Conservation (phyloP, 2,329 filamentous ascomycete genomes). For the Trichoderma oligosporum region DNA sequence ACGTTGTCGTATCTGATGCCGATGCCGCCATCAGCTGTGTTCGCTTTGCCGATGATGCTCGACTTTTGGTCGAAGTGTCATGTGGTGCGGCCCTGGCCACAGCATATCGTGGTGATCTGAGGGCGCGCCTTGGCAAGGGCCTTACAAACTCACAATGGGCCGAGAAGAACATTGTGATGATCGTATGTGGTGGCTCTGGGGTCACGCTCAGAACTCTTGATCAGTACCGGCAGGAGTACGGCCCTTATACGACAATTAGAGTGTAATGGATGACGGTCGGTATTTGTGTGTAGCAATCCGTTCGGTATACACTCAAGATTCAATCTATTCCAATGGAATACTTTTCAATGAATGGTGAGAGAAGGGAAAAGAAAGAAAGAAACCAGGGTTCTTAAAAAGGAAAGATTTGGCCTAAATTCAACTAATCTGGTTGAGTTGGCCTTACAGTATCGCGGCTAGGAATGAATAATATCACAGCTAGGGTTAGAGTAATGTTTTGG, state of each 20-base stretch:
- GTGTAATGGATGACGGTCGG: slow-evolving; percentile 18
- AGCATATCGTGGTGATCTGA: slow-evolving; percentile 61
- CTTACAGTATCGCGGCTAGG: no score
- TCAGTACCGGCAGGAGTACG: slow-evolving; percentile 51
- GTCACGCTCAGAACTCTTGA: slow-evolving; percentile 59
- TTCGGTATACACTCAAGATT: no score
- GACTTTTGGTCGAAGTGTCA: slow-evolving; percentile 75
- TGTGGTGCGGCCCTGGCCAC: slow-evolving; percentile 77
- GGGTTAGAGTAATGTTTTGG: no score
- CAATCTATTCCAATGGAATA: no score
- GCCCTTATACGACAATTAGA: slow-evolving; percentile 32
- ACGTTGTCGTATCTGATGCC: slow-evolving; percentile 43
- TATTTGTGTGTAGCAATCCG: no score
- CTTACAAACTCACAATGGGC: slow-evolving; percentile 55
- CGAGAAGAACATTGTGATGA: slow-evolving; percentile 70
- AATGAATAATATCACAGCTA: no score
- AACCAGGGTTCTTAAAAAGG: no score
- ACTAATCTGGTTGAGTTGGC: no score
- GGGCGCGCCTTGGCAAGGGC: slow-evolving; percentile 53
- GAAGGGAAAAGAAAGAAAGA: no score
- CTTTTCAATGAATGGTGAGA: no score
- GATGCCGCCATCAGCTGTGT: slow-evolving; percentile 77
- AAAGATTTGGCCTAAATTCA: no score
- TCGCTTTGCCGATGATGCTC: slow-evolving; percentile 75
- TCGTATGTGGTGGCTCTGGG: slow-evolving; percentile 78